Evolutionary conservation across 768 basidiomycete genomes (phyloP).

Genomic region (Leccinum disarticulatum): DNA sequence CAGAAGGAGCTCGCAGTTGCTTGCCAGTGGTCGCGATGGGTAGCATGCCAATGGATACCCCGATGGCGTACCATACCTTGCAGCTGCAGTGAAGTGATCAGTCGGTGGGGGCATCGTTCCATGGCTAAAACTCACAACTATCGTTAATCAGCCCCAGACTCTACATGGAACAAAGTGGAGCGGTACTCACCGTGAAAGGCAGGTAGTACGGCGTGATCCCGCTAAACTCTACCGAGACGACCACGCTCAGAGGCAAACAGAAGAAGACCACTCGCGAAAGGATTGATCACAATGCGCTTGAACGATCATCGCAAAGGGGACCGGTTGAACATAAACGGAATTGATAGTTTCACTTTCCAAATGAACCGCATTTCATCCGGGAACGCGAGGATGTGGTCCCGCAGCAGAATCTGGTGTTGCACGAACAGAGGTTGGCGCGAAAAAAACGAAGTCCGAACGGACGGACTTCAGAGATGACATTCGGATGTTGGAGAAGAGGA

Average conservation of each 20-base stretch:
- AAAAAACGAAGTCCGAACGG: neutral
- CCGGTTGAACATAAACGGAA: slow-evolving; percentile 35
- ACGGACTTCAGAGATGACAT: neutral
- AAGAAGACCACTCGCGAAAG: neutral
- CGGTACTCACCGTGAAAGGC: slow-evolving; percentile 17
- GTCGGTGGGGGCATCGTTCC: neutral
- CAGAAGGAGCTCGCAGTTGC: slow-evolving; percentile 35
- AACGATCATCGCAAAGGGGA: slow-evolving; percentile 31
- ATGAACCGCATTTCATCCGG: slow-evolving; percentile 33
- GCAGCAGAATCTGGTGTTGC: slow-evolving; percentile 29
- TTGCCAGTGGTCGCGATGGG: slow-evolving; percentile 35
- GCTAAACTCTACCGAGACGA: slow-evolving; percentile 22
- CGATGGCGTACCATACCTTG: slow-evolving; percentile 21
- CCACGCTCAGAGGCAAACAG: no score
- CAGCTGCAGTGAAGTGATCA: slow-evolving; percentile 21
- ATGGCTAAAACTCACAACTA: neutral
- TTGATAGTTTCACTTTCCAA: slow-evolving; percentile 30
- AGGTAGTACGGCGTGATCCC: slow-evolving; percentile 13
- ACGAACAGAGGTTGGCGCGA: neutral
- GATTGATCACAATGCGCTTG: slow-evolving; percentile 30
- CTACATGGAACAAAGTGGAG: neutral
- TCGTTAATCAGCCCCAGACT: neutral
- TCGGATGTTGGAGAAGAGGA: neutral
- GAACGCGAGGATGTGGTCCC: slow-evolving; percentile 36
- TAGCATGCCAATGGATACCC: slow-evolving; percentile 35